Evolutionary conservation across 768 basidiomycete genomes (phyloP), one percentile per base, ranked within the genome.

Genomic region (Leucosporidium scottii): DNA sequence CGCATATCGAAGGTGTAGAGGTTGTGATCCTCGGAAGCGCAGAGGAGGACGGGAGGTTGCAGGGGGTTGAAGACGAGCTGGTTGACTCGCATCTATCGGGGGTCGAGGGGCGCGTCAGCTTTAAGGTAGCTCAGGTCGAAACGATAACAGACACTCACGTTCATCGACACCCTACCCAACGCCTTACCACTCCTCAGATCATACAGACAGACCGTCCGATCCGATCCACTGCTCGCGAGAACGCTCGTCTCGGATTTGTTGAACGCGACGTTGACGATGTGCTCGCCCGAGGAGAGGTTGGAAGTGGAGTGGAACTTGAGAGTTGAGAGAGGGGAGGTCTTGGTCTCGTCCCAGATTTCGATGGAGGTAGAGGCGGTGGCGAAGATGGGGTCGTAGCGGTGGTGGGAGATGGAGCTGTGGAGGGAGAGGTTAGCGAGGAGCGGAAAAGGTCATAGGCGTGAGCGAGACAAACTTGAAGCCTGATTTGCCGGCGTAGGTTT

Each of bases 11-110:
- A 99, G 0, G 96, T 97, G 78, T 98, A 98, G 30, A 98, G 83
- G 75, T 97, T 96, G 80, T 98, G 93, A 76, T 98, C 94, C 81
- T 98, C 96, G 0, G 93, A 97, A n/a, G 91, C 96, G 10, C 98
- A 84, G 12, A 99, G 84, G 49, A 97, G 80, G 5, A 87, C 82
- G 0, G 93, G 97, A 4, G 96, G 96, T 76, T 93, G 87, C 0
- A 91, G 94, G 0, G 96, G 96, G 34, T 92, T 97, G 93, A 93
- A 99, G 20, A 91, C 84, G 1, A 99, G 82, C 12, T 89, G 83
- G 74, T 98, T 98, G 73, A 86, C 86, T 74, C 85, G 87, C 87
- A 97, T 91, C 85, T 90, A 66, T 18, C 39, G 36, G n/a, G 2
- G 9, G 20, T 25, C n/a, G 30, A 59, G 31, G 6, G 34, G 1